Percentiles rank a stretch among this genome's conserved stretches.
Conservation (phyloP, 2,329 filamentous ascomycete genomes). For the Nemania diffusa region DNA sequence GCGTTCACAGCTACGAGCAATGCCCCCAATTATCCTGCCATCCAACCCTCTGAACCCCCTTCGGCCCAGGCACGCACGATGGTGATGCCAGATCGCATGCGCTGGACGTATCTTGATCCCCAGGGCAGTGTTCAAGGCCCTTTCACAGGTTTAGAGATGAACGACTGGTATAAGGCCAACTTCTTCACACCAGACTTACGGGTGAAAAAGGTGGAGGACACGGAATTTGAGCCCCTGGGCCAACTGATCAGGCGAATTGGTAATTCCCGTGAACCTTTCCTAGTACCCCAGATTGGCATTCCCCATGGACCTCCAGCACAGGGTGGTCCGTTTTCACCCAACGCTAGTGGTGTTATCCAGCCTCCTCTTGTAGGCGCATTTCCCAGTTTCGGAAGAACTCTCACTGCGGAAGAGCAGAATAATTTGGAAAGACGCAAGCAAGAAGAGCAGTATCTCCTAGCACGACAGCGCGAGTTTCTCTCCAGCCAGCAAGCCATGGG, state of each 20-base stretch:
- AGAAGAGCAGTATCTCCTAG: conserved; percentile 97
- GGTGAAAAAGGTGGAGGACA: conserved; percentile 93
- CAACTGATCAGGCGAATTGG: conserved; percentile 95
- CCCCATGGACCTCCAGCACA: conserved; percentile 80
- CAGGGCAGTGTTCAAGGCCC: conserved; percentile 92
- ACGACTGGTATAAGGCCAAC: conserved; percentile 99
- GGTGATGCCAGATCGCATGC: conserved; percentile 99
- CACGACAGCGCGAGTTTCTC: conserved; percentile 92
- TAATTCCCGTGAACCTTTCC: conserved; percentile 95
- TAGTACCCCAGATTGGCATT: conserved; percentile 96
- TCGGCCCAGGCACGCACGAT: conserved; percentile 83
- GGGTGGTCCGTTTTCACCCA: conserved; percentile 60
- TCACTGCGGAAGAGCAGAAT: conserved; percentile 98
- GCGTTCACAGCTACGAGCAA: conserved; percentile 47
- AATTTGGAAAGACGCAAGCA: conserved; percentile 96
- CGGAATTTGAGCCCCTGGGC: conserved; percentile 92
- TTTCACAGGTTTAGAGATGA: conserved; percentile 97
- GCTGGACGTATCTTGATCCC: conserved; percentile 97
- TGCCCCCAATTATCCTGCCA: conserved; percentile 49
- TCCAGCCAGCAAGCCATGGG: conserved; percentile 84
- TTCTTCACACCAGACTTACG: conserved; percentile 96
- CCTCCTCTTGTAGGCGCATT: conserved; percentile 94
- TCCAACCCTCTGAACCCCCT: conserved; percentile 59
- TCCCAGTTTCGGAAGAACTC: conserved; percentile 93
- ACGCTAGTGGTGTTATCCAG: conserved; percentile 70